phyloP scores from a whole-genome alignment of 805 yeast species.

The Monosporozyma aerobia region DNA sequence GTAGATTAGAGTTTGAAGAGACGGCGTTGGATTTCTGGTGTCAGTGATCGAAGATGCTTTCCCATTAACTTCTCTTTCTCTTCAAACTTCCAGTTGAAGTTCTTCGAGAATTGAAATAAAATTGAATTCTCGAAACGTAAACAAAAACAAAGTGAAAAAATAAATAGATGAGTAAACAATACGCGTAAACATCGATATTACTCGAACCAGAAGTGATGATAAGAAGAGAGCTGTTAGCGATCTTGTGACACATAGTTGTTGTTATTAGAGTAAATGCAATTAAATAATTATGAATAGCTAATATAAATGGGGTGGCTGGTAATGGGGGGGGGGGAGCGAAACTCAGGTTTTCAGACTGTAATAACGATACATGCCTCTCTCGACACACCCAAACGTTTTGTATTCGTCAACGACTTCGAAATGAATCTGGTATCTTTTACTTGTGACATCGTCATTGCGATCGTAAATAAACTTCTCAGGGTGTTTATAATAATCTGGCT shows the following conservation, averaged over 20 bases:
- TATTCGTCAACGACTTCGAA: conserved; percentile 29
- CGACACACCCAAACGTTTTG: conserved; percentile 35
- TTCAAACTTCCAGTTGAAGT: neutral
- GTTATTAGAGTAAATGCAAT: neutral
- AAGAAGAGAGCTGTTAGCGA: neutral
- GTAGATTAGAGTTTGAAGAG: neutral
- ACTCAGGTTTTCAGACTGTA: conserved; percentile 32
- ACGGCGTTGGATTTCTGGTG: neutral
- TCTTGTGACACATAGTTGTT: neutral
- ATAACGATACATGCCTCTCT: conserved; percentile 37
- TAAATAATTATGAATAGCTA: neutral
- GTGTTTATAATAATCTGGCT: conserved; percentile 13
- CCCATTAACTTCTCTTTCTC: neutral
- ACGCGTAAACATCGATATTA: neutral
- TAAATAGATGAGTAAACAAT: neutral
- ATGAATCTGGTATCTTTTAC: conserved; percentile 21
- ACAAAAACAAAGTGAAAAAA: neutral
- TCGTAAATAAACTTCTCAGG: conserved; percentile 24
- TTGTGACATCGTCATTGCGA: conserved; percentile 18
- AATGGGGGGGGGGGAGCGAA: neutral
- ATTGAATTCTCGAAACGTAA: neutral
- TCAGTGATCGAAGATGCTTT: neutral
- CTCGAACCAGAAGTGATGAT: neutral
- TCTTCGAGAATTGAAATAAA: neutral
- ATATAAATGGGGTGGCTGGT: neutral